Evolutionary conservation across 2,329 filamentous ascomycete species (phyloP).

Genomic region (Tolypocladium pustulatum): DNA sequence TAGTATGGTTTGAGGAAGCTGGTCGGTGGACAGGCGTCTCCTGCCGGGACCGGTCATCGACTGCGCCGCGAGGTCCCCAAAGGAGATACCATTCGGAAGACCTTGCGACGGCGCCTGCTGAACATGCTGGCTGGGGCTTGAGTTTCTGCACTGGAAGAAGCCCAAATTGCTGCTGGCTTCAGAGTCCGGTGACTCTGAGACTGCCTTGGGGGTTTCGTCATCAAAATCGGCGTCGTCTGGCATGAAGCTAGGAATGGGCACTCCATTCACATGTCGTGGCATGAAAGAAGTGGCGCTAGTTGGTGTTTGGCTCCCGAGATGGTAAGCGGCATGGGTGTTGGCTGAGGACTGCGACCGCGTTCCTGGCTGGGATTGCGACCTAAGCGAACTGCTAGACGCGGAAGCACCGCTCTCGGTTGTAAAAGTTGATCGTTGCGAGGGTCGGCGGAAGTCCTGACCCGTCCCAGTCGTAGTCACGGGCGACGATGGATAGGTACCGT

Average conservation of each 20-base stretch:
- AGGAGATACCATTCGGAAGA: constrained; percentile 29
- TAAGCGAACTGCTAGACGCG: constrained; percentile 42
- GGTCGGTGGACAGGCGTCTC: constrained; percentile 41
- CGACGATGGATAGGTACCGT: constrained; percentile 46
- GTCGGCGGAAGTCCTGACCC: constrained; percentile 43
- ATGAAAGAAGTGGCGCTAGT: constrained; percentile 24
- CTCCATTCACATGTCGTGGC: constrained; percentile 34
- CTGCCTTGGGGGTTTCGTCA: constrained; percentile 31
- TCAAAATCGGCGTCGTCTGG: constrained; percentile 43
- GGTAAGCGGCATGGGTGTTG: constrained; percentile 12
- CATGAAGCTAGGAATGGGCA: constrained; percentile 44
- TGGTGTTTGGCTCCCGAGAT: constrained; percentile 20
- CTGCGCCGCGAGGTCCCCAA: constrained; percentile 33
- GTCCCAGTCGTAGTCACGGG: constrained; percentile 34
- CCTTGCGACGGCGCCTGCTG: constrained; percentile 12
- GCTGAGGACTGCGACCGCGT: constrained; percentile 31
- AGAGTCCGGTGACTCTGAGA: constrained; percentile 35
- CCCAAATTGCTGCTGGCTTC: constrained; percentile 28
- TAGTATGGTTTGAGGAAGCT: constrained; percentile 41
- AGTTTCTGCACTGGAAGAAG: constrained; percentile 16
- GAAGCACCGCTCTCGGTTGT: constrained; percentile 36
- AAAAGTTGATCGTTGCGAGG: constrained; percentile 42
- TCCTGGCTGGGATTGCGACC: constrained; percentile 58
- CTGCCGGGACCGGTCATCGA: constrained; percentile 25
- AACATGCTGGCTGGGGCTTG: constrained; percentile 12